A percentile compares a stretch with the other conserved stretches of the same genome.
phyloP scores from a whole-genome alignment of 257 asterid genomes.

The Fraxinus cuspidata region DNA sequence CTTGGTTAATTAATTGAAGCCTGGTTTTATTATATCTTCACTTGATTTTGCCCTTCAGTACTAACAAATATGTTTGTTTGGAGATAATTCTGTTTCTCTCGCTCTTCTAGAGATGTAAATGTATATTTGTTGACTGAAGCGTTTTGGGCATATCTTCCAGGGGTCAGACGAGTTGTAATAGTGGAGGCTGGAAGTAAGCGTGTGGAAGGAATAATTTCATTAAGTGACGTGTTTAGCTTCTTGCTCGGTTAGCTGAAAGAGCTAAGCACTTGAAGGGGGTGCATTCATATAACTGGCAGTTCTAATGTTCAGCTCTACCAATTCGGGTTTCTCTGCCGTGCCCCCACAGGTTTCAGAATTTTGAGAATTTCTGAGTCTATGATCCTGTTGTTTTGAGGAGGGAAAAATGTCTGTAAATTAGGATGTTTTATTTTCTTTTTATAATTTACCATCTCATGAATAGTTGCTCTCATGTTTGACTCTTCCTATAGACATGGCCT shows the following conservation, averaged over 20 bases:
- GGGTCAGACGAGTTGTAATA: conserved; percentile 67
- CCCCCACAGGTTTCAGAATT: conserved; percentile 13
- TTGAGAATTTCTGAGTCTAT: conserved; percentile 26
- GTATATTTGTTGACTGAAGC: background rate
- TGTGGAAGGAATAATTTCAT: conserved; percentile 68
- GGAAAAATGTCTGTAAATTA: conserved; percentile 48
- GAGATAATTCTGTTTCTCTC: background rate
- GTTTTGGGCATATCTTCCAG: conserved; percentile 35
- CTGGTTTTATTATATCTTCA: too few species aligned
- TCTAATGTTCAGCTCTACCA: conserved; percentile 17
- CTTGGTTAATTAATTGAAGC: too few species aligned
- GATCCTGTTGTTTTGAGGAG: conserved; percentile 33
- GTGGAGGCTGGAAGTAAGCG: conserved; percentile 85
- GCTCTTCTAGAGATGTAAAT: background rate
- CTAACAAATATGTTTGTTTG: too few species aligned
- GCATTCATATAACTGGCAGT: conserved; percentile 19
- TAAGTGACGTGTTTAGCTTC: conserved; percentile 67
- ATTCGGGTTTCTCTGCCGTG: conserved; percentile 20
- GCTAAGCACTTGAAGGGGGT: conserved; percentile 23
- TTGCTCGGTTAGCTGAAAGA: conserved; percentile 51
- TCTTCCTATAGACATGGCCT: conserved; percentile 19
- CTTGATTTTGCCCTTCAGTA: too few species aligned
- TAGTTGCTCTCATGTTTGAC: conserved; percentile 8
- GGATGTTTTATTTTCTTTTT: conserved; percentile 36
- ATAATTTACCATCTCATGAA: conserved; percentile 5